Percentiles rank a stretch among this genome's conserved stretches.
These are phyloP conservation scores for Starmerella cellae DNA, from an alignment of 805 yeast genomes.

Conservation along the genomic window DNA sequence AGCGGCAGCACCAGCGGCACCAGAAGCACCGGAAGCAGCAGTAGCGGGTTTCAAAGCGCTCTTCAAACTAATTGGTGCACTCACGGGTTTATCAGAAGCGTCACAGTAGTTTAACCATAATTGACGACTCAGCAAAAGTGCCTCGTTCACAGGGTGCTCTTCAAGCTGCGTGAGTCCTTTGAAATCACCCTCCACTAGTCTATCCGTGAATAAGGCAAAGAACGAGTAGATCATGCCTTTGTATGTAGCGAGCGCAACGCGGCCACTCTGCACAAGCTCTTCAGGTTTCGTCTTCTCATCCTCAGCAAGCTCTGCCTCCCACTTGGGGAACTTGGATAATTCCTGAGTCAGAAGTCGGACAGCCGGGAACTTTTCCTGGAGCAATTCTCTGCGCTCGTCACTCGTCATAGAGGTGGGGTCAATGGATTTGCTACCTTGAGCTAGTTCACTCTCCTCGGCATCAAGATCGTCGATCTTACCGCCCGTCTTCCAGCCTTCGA, in stretches of 20 bases:
- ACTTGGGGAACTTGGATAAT: slow-evolving; percentile 31
- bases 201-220: slow-evolving; percentile 56
- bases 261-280: slow-evolving; percentile 33
- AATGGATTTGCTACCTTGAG: slow-evolving; percentile 18
- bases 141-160: slow-evolving; percentile 82
- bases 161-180: slow-evolving; percentile 39
- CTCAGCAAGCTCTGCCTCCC: slow-evolving; percentile 18
- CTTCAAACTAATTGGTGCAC: background rate
- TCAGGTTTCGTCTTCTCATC: slow-evolving; percentile 5
- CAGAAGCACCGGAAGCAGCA: background rate
- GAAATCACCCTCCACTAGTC: slow-evolving; percentile 39
- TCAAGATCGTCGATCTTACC: slow-evolving; percentile 34
- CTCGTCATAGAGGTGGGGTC: slow-evolving; percentile 40
- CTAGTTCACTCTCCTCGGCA: slow-evolving; percentile 24
- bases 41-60: background rate
- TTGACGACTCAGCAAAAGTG: slow-evolving; percentile 67
- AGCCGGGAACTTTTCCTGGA: slow-evolving; percentile 66
- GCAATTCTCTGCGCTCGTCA: slow-evolving; percentile 39
- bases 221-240: slow-evolving; percentile 67
- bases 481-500: slow-evolving; percentile 64
- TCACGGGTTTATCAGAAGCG: slow-evolving; percentile 4
- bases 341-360: slow-evolving; percentile 65
- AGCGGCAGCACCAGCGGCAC: background rate
- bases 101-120: slow-evolving; percentile 75
- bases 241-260: slow-evolving; percentile 62